phyloP scores from a whole-genome alignment of 2,329 filamentous ascomycete species.

The Pseudocercospora musae region DNA sequence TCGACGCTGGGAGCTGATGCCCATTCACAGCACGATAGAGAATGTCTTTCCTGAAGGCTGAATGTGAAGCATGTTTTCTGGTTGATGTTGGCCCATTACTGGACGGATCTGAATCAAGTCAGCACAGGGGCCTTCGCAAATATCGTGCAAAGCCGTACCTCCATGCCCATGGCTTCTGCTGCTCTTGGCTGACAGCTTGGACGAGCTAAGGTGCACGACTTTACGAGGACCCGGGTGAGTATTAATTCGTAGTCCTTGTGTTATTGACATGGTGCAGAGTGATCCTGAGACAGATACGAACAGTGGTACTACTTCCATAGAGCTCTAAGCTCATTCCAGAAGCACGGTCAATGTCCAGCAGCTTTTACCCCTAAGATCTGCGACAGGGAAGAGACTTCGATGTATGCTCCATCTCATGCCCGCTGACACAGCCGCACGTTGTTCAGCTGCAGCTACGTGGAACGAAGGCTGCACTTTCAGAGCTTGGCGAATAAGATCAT shows the following conservation, averaged over 20 bases:
- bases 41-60: slow-evolving; percentile 4
- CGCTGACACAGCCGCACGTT: slow-evolving; percentile 2
- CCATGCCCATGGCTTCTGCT: background rate
- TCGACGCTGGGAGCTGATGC: slow-evolving; percentile 8
- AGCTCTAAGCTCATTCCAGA: background rate
- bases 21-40: slow-evolving; percentile 9
- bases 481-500: slow-evolving; percentile 5
- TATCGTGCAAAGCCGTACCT: background rate
- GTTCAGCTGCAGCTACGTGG: background rate
- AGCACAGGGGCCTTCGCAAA: background rate
- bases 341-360: background rate
- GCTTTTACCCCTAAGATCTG: background rate
- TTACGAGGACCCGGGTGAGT: background rate
- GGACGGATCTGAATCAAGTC: background rate
- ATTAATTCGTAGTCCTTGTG: background rate
- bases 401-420: background rate
- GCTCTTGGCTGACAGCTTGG: background rate
- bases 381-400: background rate
- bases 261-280: background rate
- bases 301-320: background rate
- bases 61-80: background rate
- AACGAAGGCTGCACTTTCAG: background rate
- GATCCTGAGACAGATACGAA: background rate
- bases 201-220: background rate
- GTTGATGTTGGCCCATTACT: background rate